Percentiles rank a stretch among this genome's conserved stretches.
Evolutionary conservation across 2,329 filamentous ascomycete species (phyloP).

Genomic region (Epichloe coenophiala): DNA sequence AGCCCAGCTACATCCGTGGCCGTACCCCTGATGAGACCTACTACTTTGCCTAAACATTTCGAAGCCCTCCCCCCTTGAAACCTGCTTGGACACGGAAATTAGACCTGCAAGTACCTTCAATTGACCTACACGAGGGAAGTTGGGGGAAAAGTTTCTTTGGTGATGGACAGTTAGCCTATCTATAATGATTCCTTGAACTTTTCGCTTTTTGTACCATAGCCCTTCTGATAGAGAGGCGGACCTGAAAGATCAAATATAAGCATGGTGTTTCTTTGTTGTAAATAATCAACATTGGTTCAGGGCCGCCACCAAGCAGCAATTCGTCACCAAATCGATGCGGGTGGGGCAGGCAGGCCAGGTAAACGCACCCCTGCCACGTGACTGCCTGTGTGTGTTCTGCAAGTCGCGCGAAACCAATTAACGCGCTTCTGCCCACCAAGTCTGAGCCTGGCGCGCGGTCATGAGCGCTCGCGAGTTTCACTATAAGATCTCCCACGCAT

Average conservation of each 20-base stretch:
- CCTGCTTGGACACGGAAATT: not conserved
- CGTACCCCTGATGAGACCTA: constrained; percentile 86
- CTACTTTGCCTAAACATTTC: constrained; percentile 52
- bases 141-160: too few species aligned
- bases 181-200: constrained; percentile 20
- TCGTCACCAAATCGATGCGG: not conserved
- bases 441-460: constrained; percentile 19
- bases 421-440: constrained; percentile 25
- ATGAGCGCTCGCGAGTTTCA: constrained; percentile 8
- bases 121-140: too few species aligned
- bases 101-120: not conserved
- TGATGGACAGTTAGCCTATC: too few species aligned
- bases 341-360: not conserved
- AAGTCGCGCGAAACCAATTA: constrained; percentile 18
- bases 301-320: not conserved
- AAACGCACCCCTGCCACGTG: constrained; percentile 1
- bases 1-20: constrained; percentile 80
- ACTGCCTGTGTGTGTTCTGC: constrained; percentile 1
- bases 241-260: constrained; percentile 11
- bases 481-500: constrained; percentile 4
- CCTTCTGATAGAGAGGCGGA: constrained; percentile 11
- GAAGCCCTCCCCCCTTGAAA: not conserved
- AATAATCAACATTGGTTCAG: not conserved
- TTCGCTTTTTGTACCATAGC: constrained; percentile 15
- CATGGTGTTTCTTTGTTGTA: constrained; percentile 4